A percentile compares a stretch with the other conserved stretches of the same genome.
Conservation (phyloP, 768 basidiomycete genomes). For the Panaeolus papilionaceus region DNA sequence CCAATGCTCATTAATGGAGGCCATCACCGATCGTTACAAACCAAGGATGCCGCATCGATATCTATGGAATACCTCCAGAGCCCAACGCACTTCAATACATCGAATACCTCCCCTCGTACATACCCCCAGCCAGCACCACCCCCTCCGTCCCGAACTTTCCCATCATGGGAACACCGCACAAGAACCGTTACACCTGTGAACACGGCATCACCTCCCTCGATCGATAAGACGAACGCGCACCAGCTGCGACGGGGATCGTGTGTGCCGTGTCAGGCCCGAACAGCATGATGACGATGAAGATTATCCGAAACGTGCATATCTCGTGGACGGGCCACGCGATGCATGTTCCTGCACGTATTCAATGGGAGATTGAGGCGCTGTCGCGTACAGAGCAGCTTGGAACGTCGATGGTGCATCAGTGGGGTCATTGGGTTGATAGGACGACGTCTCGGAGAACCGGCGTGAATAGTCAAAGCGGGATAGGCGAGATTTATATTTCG, state of each 20-base stretch:
- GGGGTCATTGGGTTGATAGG: background rate
- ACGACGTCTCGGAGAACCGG: background rate
- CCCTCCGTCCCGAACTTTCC: no score
- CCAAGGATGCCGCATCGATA: no score
- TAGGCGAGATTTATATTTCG: background rate
- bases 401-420: background rate
- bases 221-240: background rate
- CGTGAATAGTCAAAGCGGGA: background rate
- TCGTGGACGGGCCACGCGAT: background rate
- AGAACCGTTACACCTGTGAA: no score
- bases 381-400: background rate
- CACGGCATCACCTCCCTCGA: background rate
- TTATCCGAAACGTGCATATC: background rate
- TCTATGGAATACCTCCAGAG: no score
- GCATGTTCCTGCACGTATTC: background rate
- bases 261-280: background rate
- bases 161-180: no score
- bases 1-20: no score
- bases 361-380: slow-evolving; percentile 1
- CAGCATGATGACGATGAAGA: background rate
- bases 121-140: no score
- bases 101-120: no score
- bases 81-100: no score
- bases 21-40: no score
- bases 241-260: background rate